These are phyloP conservation scores for Fusarium continuum DNA, from an alignment of 2,329 filamentous ascomycete genomes.

Conservation along the genomic window DNA sequence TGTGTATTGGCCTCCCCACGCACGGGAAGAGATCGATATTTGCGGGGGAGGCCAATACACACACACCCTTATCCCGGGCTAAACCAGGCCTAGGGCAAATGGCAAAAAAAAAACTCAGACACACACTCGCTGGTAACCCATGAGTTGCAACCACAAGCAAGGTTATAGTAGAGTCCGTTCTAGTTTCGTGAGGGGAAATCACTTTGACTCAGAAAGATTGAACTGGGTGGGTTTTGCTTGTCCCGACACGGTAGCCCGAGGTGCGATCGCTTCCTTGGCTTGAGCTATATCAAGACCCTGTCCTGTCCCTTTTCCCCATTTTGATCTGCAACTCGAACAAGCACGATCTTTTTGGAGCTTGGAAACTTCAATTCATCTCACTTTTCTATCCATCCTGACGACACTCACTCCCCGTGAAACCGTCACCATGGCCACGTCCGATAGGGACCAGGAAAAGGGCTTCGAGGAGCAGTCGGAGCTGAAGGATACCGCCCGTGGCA, in stretches of 20 bases:
- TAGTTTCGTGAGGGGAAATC: constrained; percentile 35
- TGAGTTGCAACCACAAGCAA: constrained; percentile 13
- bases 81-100: constrained; percentile 4
- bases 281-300: constrained; percentile 32
- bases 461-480: constrained; percentile 35
- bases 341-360: constrained; percentile 6
- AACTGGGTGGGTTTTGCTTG: constrained; percentile 15
- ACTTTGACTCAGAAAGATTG: constrained; percentile 4
- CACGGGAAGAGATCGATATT: constrained; percentile 20
- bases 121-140: not conserved
- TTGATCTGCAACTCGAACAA: constrained; percentile 20
- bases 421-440: constrained; percentile 30
- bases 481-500: constrained; percentile 24
- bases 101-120: constrained; percentile 22
- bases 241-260: constrained; percentile 40
- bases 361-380: not conserved
- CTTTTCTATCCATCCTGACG: not conserved
- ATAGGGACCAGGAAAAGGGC: constrained; percentile 38
- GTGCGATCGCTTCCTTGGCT: constrained; percentile 25
- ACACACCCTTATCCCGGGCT: constrained; percentile 2
- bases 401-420: not conserved
- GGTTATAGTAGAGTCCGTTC: too few relatives aligned
- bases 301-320: not conserved
- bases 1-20: too few relatives aligned
- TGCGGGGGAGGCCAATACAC: constrained; percentile 16